A percentile compares a stretch with the other conserved stretches of the same genome.
Evolutionary conservation across 352 stramenopile genomes (phyloP).

Genomic region (Albugo laibachii): DNA sequence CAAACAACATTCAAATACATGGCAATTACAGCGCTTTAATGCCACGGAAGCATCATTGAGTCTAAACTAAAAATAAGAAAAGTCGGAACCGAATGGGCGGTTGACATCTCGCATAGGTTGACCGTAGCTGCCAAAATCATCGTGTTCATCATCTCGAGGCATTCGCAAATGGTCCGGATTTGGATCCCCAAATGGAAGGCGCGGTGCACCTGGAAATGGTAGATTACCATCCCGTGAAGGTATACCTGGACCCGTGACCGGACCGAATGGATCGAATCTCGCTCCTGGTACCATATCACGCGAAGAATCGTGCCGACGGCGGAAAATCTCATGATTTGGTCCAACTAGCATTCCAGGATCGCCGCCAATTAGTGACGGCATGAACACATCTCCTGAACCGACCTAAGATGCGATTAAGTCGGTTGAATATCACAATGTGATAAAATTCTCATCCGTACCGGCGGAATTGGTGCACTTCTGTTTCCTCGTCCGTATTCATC

Average conservation of each 20-base stretch:
- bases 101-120: too few species aligned
- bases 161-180: conserved; percentile 68
- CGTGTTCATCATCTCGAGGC: conserved; percentile 33
- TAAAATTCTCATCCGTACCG: background rate
- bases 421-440: background rate
- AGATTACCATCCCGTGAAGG: conserved; percentile 13
- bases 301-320: conserved; percentile 26
- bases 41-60: too few species aligned
- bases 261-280: conserved; percentile 71
- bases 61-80: too few species aligned
- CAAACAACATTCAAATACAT: too few species aligned
- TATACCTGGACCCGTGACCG: conserved; percentile 28
- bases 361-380: conserved; percentile 11
- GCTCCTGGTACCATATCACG: conserved; percentile 40
- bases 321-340: conserved; percentile 54
- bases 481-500: background rate
- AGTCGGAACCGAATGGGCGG: too few species aligned
- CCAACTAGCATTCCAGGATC: conserved; percentile 56
- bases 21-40: too few species aligned
- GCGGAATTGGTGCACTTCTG: background rate
- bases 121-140: conserved; percentile 20
- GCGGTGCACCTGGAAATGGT: conserved; percentile 20
- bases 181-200: conserved; percentile 46
- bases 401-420: conserved; percentile 32
- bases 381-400: conserved; percentile 27